phyloP scores from a whole-genome alignment of 2,329 filamentous ascomycete species.

The Exophiala mesophila region DNA sequence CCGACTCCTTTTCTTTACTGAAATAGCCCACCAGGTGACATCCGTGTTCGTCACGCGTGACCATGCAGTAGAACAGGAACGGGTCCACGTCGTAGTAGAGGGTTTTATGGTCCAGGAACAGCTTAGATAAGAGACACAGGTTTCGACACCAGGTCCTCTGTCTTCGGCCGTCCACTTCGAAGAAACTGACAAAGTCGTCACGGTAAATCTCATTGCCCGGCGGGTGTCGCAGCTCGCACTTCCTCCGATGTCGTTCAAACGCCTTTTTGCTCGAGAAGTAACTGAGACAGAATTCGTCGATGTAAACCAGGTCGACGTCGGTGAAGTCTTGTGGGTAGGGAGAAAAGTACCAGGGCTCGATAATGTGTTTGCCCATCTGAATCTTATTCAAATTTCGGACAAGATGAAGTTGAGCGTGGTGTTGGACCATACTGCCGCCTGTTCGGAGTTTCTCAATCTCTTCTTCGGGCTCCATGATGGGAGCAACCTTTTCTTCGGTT shows the following conservation, averaged over 20 bases:
- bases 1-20: constrained; percentile 95
- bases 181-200: constrained; percentile 84
- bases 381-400: constrained; percentile 92
- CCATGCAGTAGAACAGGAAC: constrained; percentile 89
- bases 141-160: constrained; percentile 99
- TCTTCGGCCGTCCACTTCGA: constrained; percentile 94
- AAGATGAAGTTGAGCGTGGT: constrained; percentile 91
- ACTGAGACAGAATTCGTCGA: constrained; percentile 93
- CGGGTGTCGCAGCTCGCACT: constrained; percentile 87
- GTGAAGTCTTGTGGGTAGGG: constrained; percentile 89
- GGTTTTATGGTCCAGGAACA: constrained; percentile 98
- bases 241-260: constrained; percentile 78
- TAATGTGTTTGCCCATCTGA: constrained; percentile 85
- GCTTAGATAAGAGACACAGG: constrained; percentile 87
- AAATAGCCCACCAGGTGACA: constrained; percentile 99
- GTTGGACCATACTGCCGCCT: constrained; percentile 97
- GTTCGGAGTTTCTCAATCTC: constrained; percentile 96
- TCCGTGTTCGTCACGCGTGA: constrained; percentile 89
- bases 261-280: constrained; percentile 82
- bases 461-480: constrained; percentile 37
- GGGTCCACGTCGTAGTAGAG: constrained; percentile 78
- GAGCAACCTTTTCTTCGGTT: constrained; percentile 31
- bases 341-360: constrained; percentile 98
- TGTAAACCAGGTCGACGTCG: constrained; percentile 84
- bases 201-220: constrained; percentile 98